Evolutionary conservation across 345 rosid genomes (phyloP).

Genomic region (Salix caprea): DNA sequence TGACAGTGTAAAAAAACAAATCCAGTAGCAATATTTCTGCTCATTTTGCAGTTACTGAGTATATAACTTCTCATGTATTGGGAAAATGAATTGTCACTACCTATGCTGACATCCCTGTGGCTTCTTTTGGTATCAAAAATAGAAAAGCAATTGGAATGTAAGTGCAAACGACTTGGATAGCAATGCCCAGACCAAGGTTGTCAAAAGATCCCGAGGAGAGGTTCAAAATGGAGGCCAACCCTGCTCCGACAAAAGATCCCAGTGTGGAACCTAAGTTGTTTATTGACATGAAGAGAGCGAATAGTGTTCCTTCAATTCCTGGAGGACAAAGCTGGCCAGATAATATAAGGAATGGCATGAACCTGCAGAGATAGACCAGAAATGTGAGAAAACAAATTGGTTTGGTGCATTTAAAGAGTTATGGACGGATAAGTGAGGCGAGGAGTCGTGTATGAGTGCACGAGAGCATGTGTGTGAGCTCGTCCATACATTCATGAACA

Average conservation of each 20-base stretch:
- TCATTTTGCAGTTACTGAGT: background rate
- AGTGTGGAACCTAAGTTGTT: conserved; percentile 82
- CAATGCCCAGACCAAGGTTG: conserved; percentile 64
- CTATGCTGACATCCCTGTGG: conserved; percentile 73
- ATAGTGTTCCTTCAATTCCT: conserved; percentile 91
- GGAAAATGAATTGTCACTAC: background rate
- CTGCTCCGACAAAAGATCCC: conserved; percentile 88
- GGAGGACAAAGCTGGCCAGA: conserved; percentile 97
- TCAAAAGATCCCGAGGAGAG: conserved; percentile 84
- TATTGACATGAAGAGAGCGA: conserved; percentile 95
- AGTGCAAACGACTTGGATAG: conserved; percentile 70
- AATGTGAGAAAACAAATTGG: conserved; percentile 1
- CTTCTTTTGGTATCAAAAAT: conserved; percentile 83
- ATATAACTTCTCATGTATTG: background rate
- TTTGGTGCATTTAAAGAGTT: background rate
- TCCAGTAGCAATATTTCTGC: background rate
- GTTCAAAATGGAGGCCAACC: conserved; percentile 69
- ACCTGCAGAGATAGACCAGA: conserved; percentile 40
- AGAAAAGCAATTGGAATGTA: conserved; percentile 66
- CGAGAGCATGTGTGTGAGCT: background rate
- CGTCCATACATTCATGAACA: background rate
- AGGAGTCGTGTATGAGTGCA: background rate
- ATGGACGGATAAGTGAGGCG: background rate
- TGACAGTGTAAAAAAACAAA: background rate
- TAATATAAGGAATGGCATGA: conserved; percentile 94